Percentiles rank a stretch among this genome's conserved stretches.
Evolutionary conservation across 2,329 filamentous ascomycete genomes (phyloP).

Genomic region (Microdochium bolleyi): DNA sequence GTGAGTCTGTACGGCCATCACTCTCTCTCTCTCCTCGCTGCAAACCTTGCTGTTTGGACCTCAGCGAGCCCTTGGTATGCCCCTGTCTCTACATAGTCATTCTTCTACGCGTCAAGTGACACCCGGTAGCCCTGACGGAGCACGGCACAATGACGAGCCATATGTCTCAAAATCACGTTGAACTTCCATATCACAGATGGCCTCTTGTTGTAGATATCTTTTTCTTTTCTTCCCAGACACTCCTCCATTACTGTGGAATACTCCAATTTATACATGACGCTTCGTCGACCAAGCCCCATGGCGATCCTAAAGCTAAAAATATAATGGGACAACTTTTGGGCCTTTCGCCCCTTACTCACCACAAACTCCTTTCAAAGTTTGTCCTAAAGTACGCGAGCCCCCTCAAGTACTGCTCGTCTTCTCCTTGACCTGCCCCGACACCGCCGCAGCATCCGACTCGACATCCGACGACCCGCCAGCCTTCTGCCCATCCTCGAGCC

Average conservation of each 20-base stretch:
- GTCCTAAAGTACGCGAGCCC: neutral
- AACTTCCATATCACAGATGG: neutral
- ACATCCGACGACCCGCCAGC: neutral
- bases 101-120: too few species aligned
- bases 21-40: too few species aligned
- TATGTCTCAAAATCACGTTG: neutral
- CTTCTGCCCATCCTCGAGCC: constrained; percentile 19
- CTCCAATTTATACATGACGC: neutral
- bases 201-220: neutral
- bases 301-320: neutral
- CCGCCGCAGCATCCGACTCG: neutral
- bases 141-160: neutral
- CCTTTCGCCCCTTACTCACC: neutral
- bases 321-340: neutral
- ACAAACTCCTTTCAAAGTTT: neutral
- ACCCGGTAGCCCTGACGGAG: too few species aligned
- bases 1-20: too few species aligned
- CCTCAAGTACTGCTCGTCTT: neutral
- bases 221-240: too few species aligned
- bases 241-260: neutral
- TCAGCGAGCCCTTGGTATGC: too few species aligned
- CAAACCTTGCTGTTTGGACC: too few species aligned
- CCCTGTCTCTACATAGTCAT: too few species aligned
- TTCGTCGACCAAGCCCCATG: neutral
- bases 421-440: neutral